Evolutionary conservation across 2,329 filamentous ascomycete genomes (phyloP), one percentile per base, ranked within the genome.

Genomic region (Colletotrichum shisoi): DNA sequence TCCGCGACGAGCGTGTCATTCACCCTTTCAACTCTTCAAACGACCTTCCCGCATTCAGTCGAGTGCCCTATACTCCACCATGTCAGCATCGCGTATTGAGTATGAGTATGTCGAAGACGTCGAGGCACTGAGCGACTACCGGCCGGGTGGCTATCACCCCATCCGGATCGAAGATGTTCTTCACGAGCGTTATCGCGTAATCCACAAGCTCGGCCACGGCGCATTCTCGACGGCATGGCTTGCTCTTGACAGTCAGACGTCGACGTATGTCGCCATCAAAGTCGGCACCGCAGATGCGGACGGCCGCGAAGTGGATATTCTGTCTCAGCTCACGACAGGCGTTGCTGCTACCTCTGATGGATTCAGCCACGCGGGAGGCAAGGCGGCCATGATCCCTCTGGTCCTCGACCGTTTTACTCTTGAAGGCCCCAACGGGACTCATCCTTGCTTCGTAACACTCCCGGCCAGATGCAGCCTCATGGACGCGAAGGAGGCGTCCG

Each of bases 141-240:
- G 37, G 13, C 13, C 3, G 8, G 52, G 52, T 3, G 52, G 37
- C n/a, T 42, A 54, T 42, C 15, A 54, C 27, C 19, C 37, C 7
- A 39, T 54, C 6, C 15, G 27, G 3, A 54, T 54, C 4, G 13
- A 31, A 7, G 1, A n/a, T 42, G 17, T 17, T 39, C 77, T 83
- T 67, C 31, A 71, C 8, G 52, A 61, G 1, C 72, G 72, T 42
- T 76, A 76, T 60, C 67, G 66, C 1, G 61, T 76, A 21, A 70
- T 74, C 0, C 71, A 75, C 48, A 77, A 76, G 61, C 74, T 77
- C n/a, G 74, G 74, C 1, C 56, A 75, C 48, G 73, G 74, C 42
- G 67, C 68, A 1, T 76, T 69, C 31, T 79, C 76, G 2, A 79
- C 76, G 1, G 71, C 70, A 34, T 79, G 75, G 76, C 74, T 79